Evolutionary conservation across 2,329 filamentous ascomycete genomes (phyloP).

Genomic region (Teratosphaeria viscida): DNA sequence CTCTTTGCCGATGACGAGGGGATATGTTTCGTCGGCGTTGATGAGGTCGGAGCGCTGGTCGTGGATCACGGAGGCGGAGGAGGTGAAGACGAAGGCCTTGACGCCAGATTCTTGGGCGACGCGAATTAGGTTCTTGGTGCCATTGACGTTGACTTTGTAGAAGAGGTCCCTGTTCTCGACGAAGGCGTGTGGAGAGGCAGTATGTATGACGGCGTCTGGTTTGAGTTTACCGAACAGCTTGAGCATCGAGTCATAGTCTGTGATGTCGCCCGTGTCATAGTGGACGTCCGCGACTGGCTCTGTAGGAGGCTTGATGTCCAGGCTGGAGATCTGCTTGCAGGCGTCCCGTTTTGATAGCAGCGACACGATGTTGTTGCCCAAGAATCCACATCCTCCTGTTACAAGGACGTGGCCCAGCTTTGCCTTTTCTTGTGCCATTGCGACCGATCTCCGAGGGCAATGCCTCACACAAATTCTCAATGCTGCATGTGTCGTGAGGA

Average conservation of each 20-base stretch:
- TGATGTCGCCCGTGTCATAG: conserved; percentile 43
- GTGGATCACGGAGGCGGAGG: conserved; percentile 40
- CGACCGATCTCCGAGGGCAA: neutral
- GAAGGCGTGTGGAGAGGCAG: conserved; percentile 35
- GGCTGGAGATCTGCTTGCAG: conserved; percentile 34
- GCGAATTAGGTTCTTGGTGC: conserved; percentile 39
- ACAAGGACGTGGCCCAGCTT: conserved; percentile 37
- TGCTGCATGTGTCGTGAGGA: neutral
- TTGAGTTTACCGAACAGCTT: conserved; percentile 33
- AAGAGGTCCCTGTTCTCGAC: conserved; percentile 31
- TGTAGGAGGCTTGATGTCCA: conserved; percentile 35
- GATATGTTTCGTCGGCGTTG: conserved; percentile 41
- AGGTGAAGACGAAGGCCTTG: conserved; percentile 45
- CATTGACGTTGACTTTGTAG: conserved; percentile 42
- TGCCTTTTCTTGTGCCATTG: conserved; percentile 5
- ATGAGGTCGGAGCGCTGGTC: conserved; percentile 35
- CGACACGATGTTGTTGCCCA: conserved; percentile 42
- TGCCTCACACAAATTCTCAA: neutral
- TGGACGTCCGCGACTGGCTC: conserved; percentile 33
- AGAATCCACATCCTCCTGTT: conserved; percentile 42
- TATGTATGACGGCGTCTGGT: conserved; percentile 41
- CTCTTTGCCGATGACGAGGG: conserved; percentile 33
- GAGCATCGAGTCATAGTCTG: conserved; percentile 32
- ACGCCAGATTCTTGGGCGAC: conserved; percentile 38
- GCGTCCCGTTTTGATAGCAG: conserved; percentile 33